phyloP scores from a whole-genome alignment of 805 yeast genomes.

The Myxozyma neglecta region DNA sequence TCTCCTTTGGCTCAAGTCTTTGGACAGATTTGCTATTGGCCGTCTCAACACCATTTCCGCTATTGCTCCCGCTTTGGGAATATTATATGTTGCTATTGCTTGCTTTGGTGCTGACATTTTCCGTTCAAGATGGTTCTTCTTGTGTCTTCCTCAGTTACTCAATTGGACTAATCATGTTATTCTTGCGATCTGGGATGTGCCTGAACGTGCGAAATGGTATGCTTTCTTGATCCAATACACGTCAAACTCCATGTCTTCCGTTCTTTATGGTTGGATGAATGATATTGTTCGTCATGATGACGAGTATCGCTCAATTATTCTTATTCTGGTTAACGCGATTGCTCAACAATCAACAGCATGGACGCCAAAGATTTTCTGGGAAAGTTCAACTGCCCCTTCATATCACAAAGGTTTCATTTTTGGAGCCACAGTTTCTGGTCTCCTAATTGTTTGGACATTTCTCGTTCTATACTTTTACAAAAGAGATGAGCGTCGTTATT shows the following conservation, averaged over 20 bases:
- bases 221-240: constrained; percentile 58
- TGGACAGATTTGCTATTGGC: constrained; percentile 45
- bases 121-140: constrained; percentile 56
- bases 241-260: constrained; percentile 64
- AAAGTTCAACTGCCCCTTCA: constrained; percentile 37
- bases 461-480: constrained; percentile 54
- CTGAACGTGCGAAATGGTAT: constrained; percentile 59
- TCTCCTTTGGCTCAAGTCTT: constrained; percentile 60
- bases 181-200: constrained; percentile 57
- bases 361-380: constrained; percentile 51
- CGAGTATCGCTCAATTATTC: constrained; percentile 52
- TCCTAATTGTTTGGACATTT: constrained; percentile 31
- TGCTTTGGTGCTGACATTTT: constrained; percentile 49
- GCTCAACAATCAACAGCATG: constrained; percentile 59
- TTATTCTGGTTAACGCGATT: constrained; percentile 53
- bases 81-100: constrained; percentile 42
- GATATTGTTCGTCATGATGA: constrained; percentile 58
- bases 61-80: constrained; percentile 60
- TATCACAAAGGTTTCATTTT: constrained; percentile 36
- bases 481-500: constrained; percentile 45
- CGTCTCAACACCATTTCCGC: constrained; percentile 54
- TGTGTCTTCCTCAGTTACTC: constrained; percentile 52
- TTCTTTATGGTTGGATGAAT: constrained; percentile 58
- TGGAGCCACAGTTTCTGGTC: constrained; percentile 32
- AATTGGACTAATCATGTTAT: constrained; percentile 54